Conservation (phyloP, 495 filamentous ascomycete species). For the Xylaria acuta region DNA sequence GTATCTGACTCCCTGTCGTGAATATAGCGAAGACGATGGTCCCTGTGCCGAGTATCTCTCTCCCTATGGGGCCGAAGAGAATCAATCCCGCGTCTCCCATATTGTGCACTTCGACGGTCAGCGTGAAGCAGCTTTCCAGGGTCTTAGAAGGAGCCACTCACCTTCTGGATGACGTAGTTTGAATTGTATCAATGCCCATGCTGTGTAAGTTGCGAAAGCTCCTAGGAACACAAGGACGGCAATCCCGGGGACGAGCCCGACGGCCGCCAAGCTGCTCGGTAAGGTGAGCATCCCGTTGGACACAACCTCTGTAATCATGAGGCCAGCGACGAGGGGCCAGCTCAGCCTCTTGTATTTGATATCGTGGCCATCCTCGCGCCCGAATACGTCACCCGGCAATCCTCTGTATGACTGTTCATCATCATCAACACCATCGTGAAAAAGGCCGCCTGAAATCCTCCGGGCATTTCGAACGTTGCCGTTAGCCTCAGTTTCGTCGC, state of each 20-base stretch:
- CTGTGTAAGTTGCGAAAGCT: slow-evolving; percentile 69
- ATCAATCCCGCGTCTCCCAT: slow-evolving; percentile 70
- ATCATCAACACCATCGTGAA: background rate
- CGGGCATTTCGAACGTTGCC: background rate
- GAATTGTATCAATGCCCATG: slow-evolving; percentile 71
- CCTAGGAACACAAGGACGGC: slow-evolving; percentile 54
- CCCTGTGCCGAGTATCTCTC: slow-evolving; percentile 62
- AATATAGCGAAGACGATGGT: slow-evolving; percentile 71
- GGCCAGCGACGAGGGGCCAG: slow-evolving; percentile 59
- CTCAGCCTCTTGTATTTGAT: slow-evolving; percentile 65
- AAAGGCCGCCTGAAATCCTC: background rate
- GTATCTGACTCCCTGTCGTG: slow-evolving; percentile 71
- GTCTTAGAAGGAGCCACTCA: background rate
- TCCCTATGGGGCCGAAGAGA: slow-evolving; percentile 61
- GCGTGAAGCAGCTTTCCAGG: slow-evolving; percentile 39
- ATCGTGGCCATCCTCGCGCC: slow-evolving; percentile 42
- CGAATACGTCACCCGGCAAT: slow-evolving; percentile 36
- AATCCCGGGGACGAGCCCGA: slow-evolving; percentile 63
- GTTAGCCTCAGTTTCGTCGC: background rate
- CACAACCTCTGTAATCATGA: slow-evolving; percentile 72
- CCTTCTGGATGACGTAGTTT: slow-evolving; percentile 57
- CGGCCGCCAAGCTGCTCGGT: slow-evolving; percentile 59
- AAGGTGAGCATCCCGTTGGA: slow-evolving; percentile 65
- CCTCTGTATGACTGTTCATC: background rate
- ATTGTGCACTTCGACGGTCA: slow-evolving; percentile 53